Base-by-base conservation (phyloP, 768 basidiomycete genomes). In the Clitopilus hobsonii region DNA sequence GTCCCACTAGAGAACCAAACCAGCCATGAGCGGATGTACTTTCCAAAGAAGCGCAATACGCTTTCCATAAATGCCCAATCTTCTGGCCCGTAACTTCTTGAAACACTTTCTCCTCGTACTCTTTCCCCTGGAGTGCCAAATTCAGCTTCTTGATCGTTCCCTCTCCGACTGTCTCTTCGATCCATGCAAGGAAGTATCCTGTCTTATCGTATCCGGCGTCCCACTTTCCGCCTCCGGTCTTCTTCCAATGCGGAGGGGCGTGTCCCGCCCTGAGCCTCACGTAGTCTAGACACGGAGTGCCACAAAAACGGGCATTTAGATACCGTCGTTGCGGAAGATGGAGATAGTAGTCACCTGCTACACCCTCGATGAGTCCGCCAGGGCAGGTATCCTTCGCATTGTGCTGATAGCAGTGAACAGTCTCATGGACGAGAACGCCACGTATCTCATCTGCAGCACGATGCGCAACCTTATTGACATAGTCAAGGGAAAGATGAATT, bases 351-450 rank as follows among this genome's bases (percentile, higher is more conserved):
- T 51, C 56, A 86, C 89, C 89, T 66, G 89, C 90, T 24, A 93
- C 76, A 18, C 90, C 90, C 63, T 93, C 90, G 58, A 89, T 82
- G 48, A 93, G 70, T 1, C 90, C 90, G 1, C 80, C 78, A 0
- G 88, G 87, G 59, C 80, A 85, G 38, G 77, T 79, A 23, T 74
- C 83, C 22, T 71, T 63, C 1, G 77, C 87, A 60, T 88, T 77
- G 67, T 83, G 80, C 63, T 91, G 90, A 65, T 77, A 91, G 63
- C 86, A 91, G 59, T 92, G 90, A 5, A 89, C 89, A 63, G 87
- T 77, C 69, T 92, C 88, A 64, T 89, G 89, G 29, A 79, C 71
- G 2, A 92, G 72, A 2, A 91, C 88, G 3, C 89, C 90, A 38
- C 71, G 59, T 49, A 91, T 84, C 69, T 92, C 89, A 48, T 86